These are phyloP conservation scores for Sclerotinia glacialis DNA, from an alignment of 2,329 filamentous ascomycete genomes.

Conservation along the genomic window DNA sequence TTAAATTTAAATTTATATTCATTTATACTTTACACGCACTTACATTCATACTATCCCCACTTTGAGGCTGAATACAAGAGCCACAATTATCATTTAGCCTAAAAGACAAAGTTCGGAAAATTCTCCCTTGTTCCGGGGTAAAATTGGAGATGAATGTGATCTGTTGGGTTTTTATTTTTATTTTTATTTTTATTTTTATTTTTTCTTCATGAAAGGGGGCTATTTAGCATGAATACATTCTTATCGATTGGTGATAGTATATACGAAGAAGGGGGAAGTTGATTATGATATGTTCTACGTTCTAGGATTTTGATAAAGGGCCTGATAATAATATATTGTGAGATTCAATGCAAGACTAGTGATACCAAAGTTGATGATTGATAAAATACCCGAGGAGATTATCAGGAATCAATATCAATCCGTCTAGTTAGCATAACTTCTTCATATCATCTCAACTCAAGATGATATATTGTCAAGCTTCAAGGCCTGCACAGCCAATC, in stretches of 20 bases:
- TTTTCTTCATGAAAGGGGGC: too few species aligned
- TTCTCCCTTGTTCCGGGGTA: background rate
- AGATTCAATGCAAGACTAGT: too few species aligned
- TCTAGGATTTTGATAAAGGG: too few species aligned
- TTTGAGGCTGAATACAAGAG: constrained; percentile 1
- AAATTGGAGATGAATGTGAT: background rate
- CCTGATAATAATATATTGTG: too few species aligned
- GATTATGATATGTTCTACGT: too few species aligned
- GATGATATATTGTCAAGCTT: background rate
- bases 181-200: background rate
- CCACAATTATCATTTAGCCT: background rate
- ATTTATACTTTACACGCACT: background rate
- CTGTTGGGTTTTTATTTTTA: background rate
- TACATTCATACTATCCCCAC: background rate
- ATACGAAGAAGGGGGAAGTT: too few species aligned
- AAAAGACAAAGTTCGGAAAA: background rate
- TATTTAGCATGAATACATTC: constrained; percentile 4
- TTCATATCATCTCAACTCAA: too few species aligned
- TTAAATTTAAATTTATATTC: background rate
- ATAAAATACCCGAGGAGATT: too few species aligned
- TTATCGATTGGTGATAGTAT: too few species aligned
- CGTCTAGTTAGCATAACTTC: too few species aligned
- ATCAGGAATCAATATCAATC: too few species aligned
- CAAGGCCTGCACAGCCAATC: background rate
- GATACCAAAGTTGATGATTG: too few species aligned